Evolutionary conservation across 2,329 filamentous ascomycete genomes (phyloP).

Genomic region (Aspergillus candidus): DNA sequence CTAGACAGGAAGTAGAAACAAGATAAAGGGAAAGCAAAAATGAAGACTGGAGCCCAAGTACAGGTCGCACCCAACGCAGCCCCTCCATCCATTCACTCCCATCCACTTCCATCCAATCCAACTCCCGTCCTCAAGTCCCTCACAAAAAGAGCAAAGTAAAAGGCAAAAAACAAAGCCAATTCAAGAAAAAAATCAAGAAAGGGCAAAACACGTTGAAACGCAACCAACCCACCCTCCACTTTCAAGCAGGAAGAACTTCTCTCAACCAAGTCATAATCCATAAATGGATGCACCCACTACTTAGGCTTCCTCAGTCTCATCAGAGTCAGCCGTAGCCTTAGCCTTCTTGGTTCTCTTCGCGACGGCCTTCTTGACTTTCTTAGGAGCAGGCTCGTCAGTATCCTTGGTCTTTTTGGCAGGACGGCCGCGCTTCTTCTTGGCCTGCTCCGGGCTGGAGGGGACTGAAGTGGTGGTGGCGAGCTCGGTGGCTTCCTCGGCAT

Average conservation of each 20-base stretch:
- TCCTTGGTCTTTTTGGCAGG: neutral
- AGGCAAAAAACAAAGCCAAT: neutral
- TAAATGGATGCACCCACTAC: too few relatives aligned
- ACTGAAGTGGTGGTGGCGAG: neutral
- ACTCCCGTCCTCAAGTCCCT: too few relatives aligned
- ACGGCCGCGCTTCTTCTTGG: constrained; percentile 2
- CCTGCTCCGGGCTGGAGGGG: neutral
- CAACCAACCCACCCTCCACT: neutral
- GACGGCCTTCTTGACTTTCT: neutral
- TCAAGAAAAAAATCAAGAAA: too few relatives aligned
- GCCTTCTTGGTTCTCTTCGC: neutral
- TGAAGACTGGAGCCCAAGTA: too few relatives aligned
- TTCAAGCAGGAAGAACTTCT: neutral
- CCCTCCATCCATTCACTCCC: too few relatives aligned
- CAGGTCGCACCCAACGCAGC: too few relatives aligned
- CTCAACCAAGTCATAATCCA: too few relatives aligned
- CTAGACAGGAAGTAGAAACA: too few relatives aligned
- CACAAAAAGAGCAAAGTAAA: neutral
- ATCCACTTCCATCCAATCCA: too few relatives aligned
- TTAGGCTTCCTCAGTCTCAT: neutral
- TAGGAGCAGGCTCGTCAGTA: neutral
- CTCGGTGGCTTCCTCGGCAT: too few relatives aligned
- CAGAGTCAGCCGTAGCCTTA: neutral
- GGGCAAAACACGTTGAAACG: neutral
- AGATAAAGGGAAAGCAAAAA: too few relatives aligned